phyloP scores from a whole-genome alignment of 2,329 filamentous ascomycete species.

The Cladophialophora yegresii region DNA sequence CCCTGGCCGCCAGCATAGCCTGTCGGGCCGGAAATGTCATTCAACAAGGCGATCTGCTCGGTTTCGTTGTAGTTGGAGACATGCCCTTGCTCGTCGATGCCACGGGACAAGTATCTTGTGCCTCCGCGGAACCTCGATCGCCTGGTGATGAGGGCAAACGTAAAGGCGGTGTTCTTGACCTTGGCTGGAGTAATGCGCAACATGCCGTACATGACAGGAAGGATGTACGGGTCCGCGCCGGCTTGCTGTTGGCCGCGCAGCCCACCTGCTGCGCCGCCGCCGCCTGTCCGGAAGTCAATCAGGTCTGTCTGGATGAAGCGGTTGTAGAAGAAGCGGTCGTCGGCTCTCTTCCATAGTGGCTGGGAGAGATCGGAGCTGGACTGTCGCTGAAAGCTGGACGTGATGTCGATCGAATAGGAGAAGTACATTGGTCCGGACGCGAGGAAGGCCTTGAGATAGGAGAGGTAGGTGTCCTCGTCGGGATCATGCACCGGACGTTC shows the following conservation, averaged over 20 bases:
- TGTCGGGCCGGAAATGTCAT: conserved; percentile 73
- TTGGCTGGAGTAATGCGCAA: conserved; percentile 83
- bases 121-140: conserved; percentile 85
- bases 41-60: conserved; percentile 86
- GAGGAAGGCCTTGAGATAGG: conserved; percentile 77
- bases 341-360: conserved; percentile 86
- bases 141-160: conserved; percentile 82
- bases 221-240: conserved; percentile 83
- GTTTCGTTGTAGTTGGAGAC: conserved; percentile 99
- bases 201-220: conserved; percentile 96
- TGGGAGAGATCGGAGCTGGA: conserved; percentile 69
- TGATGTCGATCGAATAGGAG: conserved; percentile 94
- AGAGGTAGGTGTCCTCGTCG: conserved; percentile 90
- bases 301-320: conserved; percentile 86
- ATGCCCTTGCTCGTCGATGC: conserved; percentile 87
- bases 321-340: conserved; percentile 99
- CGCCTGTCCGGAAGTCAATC: conserved; percentile 77
- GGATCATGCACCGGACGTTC: conserved; percentile 88
- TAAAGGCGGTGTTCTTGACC: conserved; percentile 81
- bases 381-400: conserved; percentile 94
- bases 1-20: conserved; percentile 77
- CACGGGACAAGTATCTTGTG: conserved; percentile 91
- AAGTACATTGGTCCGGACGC: conserved; percentile 92
- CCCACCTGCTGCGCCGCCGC: conserved; percentile 50
- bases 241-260: conserved; percentile 61